Base-by-base conservation (phyloP, 768 basidiomycete species). In the Roridomyces roridus region DNA sequence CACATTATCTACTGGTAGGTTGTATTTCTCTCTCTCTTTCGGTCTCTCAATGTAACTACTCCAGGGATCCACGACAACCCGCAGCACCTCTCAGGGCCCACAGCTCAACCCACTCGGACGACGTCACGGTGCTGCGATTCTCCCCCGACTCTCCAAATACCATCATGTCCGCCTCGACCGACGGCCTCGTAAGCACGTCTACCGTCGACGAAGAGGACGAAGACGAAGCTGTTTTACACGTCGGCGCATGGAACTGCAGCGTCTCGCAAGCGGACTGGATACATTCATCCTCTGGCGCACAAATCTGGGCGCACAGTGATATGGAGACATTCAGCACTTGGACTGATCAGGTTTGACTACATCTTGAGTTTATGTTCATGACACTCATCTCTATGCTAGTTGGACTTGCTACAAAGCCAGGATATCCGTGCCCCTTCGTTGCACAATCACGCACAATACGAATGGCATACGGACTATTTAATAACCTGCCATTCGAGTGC, bases 261-360 rank as follows among this genome's bases (percentile, higher is more conserved):
- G 75, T 93, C 56, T 87, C 89, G 0, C 89, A 91, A 66, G 85
- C 84, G 7, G 93, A 87, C 2, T 91, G 87, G 88, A 80, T 83
- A n/a, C 48, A 54, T 46, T 67, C 75, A 18, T 59, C 67, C 24
- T 46, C 71, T 5, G 67, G 60, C 15, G 73, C 74, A 26, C 74
- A 70, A 43, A 77, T 94, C 8, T 97, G 94, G 94, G 89, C 88
- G 21, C 82, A 85, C 11, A 95, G 92, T 61, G 96, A 97, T 73
- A 97, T 97, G 95, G 94, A 98, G 71, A 94, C 91, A 0, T 90
- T 96, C 62, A 89, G 90, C 52, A 80, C 84, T 14, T 98, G 94
- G 96, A 83, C 87, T 24, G 72, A 72, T 43, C 89, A 93, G 73
- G 91, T 88, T 56, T 26, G 70, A 57, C 7, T 34, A 41, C 31